phyloP scores from a whole-genome alignment of 148 eudicot genomes.

The Camellia lanceoleosa region DNA sequence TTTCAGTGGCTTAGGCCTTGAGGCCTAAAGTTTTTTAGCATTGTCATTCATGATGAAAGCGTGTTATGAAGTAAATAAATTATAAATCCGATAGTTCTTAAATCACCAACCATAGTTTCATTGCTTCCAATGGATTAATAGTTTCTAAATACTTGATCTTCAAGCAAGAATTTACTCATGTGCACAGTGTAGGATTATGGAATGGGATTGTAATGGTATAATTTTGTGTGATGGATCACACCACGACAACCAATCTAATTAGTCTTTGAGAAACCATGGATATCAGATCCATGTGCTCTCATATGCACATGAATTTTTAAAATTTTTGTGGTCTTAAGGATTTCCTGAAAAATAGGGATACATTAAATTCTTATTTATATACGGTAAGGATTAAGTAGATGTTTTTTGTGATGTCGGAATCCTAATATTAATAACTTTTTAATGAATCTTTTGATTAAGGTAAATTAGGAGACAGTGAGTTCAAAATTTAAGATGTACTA shows the following conservation, averaged over 20 bases:
- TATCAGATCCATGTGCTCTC: slow-evolving; percentile 1
- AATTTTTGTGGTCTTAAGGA: neutral
- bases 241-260: neutral
- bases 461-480: neutral
- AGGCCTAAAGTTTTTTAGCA: too few relatives aligned
- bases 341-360: neutral
- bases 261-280: neutral
- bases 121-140: neutral
- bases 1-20: too few relatives aligned
- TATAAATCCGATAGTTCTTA: too few relatives aligned
- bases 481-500: neutral
- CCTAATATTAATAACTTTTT: neutral
- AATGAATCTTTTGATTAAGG: neutral
- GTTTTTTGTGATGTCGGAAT: too few relatives aligned
- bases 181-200: neutral
- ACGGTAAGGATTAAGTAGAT: neutral
- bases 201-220: neutral
- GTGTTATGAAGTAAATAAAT: neutral
- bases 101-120: too few relatives aligned
- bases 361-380: neutral
- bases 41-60: neutral
- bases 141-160: neutral
- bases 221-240: neutral
- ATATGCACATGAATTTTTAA: neutral
- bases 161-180: neutral